Base-by-base conservation (phyloP, 2,329 filamentous ascomycete species). In the Cladosporium sp. region DNA sequence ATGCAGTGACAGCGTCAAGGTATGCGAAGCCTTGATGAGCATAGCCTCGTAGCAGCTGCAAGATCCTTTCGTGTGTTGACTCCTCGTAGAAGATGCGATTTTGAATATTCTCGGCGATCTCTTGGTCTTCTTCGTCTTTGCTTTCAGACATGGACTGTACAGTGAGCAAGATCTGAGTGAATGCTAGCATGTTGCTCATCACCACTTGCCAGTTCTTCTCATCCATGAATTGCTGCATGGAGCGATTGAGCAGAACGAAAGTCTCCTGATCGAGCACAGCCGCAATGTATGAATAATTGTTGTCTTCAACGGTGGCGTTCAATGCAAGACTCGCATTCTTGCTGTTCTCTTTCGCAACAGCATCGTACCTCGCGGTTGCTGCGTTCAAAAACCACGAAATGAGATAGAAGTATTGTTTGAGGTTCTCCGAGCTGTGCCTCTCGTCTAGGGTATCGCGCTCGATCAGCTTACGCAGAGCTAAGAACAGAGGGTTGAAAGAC, bases 71-170 rank as follows among this genome's bases (percentile, higher is more conserved):
- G 73, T 99, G 93, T 0, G 93, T 97, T 0, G 91, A 87, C 74
- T 98, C 93, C 78, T 99, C 95, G 79, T 99, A 99, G 77, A 99
- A 99, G n/a, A 99, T 92, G 67, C 94, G 91, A 72, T 91, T 96
- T 61, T 97, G 87, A 14, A 96, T 97, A 71, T 99, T 99, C 76
- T 99, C 94, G 0, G 95, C 94, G 76, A 99, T 98, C 72, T 98
- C 95, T 74, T 96, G 91, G 70, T 99, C 92, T n/a, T 97, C 93
- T 68, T 97, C 93, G 32, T 91, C 85, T 0, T 86, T 85, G 1
- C 92, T 95, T 56, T 91, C 88, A 1, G 89, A 84, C 93, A 99
- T 98, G 67, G 96, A 92, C 73, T 97, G 93, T 2, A 98, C 90
- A 0, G 93, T 97, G 28, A 97, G 84, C 49, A 78, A 67, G 70